Base-by-base conservation (phyloP, 78 protist genomes). In the Dictyostelium brefeldianum region DNA sequence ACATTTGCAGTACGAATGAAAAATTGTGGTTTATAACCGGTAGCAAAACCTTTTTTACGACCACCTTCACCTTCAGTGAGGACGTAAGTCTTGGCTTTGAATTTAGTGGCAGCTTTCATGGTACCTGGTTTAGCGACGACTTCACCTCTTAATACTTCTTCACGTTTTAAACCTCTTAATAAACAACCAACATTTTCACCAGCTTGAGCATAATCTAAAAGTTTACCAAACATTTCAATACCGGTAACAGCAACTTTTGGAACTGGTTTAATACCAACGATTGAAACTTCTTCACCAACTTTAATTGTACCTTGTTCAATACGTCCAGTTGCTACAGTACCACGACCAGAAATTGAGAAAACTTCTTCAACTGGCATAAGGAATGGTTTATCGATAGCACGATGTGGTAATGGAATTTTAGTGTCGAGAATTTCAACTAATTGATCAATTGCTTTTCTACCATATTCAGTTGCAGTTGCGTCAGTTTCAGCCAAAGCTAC, bases 181-280 rank as follows among this genome's bases (percentile, higher is more conserved):
- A 97, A 93, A 62, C 92, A 90, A 71, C 99, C 99, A 15, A 96
- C 84, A 95, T 97, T 97, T 96, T 99, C 99, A 48, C 99, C 99
- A 4, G 99, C 99, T 89, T 94, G 95, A 41, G 97, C 98, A 7
- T 50, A 78, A 59, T 85, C 98, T 50, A 98, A 82, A 14, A 65
- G 9, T 97, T 98, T 98, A 80, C 97, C 95, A 96, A 98, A 98
- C 98, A 97, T 98, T 93, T 99, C 99, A 14, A 99, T 17, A 43
- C 99, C 99, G 1, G 97, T 94, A 47, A 62, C 84, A 15, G 95
- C 90, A 56, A 97, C 96, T 95, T 83, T 80, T 80, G 95, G 80
- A 54, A 67, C 18, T 25, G 81, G 74, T 64, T 50, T 81, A 25
- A 81, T 64, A 67, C 99, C 99, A n/a, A 96, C 82, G 41, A 97